Conservation (phyloP, 441 rosid genomes). For the Populus trichocarpa region DNA sequence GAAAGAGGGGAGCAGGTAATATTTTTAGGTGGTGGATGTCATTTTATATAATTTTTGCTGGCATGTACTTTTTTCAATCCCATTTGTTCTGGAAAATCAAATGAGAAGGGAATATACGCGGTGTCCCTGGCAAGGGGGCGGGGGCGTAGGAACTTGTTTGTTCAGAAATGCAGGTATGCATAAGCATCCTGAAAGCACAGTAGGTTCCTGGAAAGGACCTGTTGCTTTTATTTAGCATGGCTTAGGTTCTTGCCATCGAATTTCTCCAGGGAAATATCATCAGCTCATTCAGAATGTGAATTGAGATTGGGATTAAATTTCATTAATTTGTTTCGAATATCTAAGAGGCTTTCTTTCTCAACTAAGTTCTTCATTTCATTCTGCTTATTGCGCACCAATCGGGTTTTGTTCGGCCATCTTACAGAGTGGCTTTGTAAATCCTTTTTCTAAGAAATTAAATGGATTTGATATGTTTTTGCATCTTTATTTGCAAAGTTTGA, state of each 20-base stretch:
- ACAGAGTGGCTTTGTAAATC: neutral
- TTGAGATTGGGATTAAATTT: neutral
- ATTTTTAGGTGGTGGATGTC: conserved; percentile 8
- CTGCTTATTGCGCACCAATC: neutral
- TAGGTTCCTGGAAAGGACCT: neutral
- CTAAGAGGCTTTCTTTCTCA: neutral
- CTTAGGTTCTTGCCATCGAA: neutral
- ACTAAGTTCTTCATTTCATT: neutral
- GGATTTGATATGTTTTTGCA: neutral
- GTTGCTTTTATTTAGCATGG: neutral
- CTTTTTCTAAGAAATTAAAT: neutral
- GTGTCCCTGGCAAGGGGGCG: too few species aligned
- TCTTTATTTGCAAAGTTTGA: neutral
- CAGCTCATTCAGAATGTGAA: neutral
- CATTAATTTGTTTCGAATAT: neutral
- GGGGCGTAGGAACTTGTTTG: neutral
- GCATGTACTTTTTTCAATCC: neutral
- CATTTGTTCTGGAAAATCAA: too few species aligned
- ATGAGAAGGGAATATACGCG: neutral
- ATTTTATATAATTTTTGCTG: neutral
- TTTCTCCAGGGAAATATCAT: neutral
- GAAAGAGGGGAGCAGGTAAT: conserved; percentile 93
- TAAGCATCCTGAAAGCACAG: neutral
- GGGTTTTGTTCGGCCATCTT: neutral
- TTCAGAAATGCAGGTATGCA: neutral